Evolutionary conservation across 139 green algal genomes (phyloP).

Genomic region (Picocystis salinarum): DNA sequence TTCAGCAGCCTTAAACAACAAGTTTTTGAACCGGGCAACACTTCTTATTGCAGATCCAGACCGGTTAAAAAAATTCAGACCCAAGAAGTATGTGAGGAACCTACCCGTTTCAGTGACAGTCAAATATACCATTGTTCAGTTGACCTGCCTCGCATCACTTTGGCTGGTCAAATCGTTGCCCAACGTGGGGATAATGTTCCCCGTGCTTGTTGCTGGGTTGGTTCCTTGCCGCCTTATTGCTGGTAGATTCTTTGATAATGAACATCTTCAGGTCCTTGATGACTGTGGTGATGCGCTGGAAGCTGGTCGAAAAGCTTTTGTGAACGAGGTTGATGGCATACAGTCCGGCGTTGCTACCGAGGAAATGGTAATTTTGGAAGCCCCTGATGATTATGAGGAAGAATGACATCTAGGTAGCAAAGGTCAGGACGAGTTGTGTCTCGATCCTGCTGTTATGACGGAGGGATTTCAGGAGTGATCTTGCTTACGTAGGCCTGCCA

Average conservation of each 20-base stretch:
- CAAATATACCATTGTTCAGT: conserved; percentile 4
- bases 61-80: neutral
- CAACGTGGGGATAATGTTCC: conserved; percentile 3
- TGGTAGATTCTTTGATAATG: conserved; percentile 1
- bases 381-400: too few relatives aligned
- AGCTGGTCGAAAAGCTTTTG: neutral
- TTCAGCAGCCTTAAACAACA: conserved; percentile 4
- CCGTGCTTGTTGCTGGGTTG: conserved; percentile 3
- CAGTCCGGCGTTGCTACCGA: too few relatives aligned
- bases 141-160: conserved; percentile 1
- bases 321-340: too few relatives aligned
- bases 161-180: conserved; percentile 2
- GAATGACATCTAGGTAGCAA: too few relatives aligned
- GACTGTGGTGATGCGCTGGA: conserved; percentile 4
- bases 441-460: too few relatives aligned
- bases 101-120: neutral
- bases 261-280: conserved; percentile 5
- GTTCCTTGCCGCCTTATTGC: neutral
- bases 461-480: too few relatives aligned
- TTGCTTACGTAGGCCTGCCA: too few relatives aligned
- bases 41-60: conserved; percentile 2
- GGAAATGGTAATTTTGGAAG: too few relatives aligned
- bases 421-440: too few relatives aligned
- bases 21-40: conserved; percentile 8
- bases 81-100: too few relatives aligned